Conservation (phyloP, 768 basidiomycete genomes). For the Candolleomyces eurysporus region DNA sequence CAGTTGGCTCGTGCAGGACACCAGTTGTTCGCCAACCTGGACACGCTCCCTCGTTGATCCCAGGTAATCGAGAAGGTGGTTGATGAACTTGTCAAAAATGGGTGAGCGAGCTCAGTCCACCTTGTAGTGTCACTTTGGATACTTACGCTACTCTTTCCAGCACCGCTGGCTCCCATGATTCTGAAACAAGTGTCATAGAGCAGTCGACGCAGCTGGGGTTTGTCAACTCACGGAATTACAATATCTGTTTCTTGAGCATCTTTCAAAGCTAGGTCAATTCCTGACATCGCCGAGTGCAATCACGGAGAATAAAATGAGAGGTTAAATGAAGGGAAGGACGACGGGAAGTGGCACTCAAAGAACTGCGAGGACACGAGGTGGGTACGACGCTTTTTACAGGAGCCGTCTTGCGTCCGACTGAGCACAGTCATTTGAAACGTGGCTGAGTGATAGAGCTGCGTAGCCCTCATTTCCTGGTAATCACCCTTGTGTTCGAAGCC, state of each 20-base stretch:
- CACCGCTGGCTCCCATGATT: not conserved
- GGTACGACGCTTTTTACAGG: no score
- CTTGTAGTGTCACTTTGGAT: not conserved
- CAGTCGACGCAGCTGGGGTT: not conserved
- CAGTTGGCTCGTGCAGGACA: not conserved
- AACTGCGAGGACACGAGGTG: no score
- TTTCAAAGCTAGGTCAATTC: not conserved
- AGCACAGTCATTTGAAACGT: no score
- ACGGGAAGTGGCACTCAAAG: no score
- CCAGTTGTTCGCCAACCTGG: not conserved
- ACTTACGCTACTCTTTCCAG: not conserved
- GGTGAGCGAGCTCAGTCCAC: not conserved
- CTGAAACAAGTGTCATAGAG: not conserved
- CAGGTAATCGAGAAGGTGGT: not conserved
- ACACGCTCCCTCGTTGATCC: not conserved
- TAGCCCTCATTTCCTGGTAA: no score
- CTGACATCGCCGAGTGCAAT: no score
- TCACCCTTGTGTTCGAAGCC: no score
- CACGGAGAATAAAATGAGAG: no score
- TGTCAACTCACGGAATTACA: not conserved
- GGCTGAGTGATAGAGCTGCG: no score
- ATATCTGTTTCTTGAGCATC: not conserved
- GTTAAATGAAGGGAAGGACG: no score
- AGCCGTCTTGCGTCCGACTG: no score
- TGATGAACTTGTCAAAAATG: not conserved